A percentile compares a stretch with the other conserved stretches of the same genome.
phyloP scores from a whole-genome alignment of 2,329 filamentous ascomycete species.

The Coniella lustricola region DNA sequence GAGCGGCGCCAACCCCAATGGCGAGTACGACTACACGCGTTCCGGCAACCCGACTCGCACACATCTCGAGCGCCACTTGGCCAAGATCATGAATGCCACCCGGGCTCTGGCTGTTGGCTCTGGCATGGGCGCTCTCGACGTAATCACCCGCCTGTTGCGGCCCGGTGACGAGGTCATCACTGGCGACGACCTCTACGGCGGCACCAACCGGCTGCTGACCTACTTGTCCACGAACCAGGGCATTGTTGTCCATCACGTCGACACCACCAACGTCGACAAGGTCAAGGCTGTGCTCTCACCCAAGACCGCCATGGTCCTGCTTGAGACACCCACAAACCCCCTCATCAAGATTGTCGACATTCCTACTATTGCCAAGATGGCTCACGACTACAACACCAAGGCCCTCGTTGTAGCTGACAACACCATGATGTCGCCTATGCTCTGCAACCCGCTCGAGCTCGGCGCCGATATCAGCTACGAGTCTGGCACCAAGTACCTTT shows the following conservation, averaged over 20 bases:
- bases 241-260: slow-evolving; percentile 92
- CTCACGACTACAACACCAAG: slow-evolving; percentile 70
- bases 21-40: slow-evolving; percentile 96
- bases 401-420: slow-evolving; percentile 92
- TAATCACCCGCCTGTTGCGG: slow-evolving; percentile 83
- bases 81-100: slow-evolving; percentile 97
- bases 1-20: slow-evolving; percentile 67
- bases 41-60: slow-evolving; percentile 95
- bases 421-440: slow-evolving; percentile 95
- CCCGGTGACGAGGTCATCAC: slow-evolving; percentile 97
- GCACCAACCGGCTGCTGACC: slow-evolving; percentile 87
- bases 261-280: slow-evolving; percentile 72
- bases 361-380: slow-evolving; percentile 64
- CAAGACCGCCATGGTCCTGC: slow-evolving; percentile 90
- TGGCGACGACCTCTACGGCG: slow-evolving; percentile 93
- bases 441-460: slow-evolving; percentile 87
- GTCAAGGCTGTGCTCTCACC: slow-evolving; percentile 62
- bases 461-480: slow-evolving; percentile 97
- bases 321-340: slow-evolving; percentile 96
- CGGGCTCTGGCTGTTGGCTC: slow-evolving; percentile 90
- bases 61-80: slow-evolving; percentile 90
- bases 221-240: slow-evolving; percentile 84
- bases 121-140: slow-evolving; percentile 94
- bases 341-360: slow-evolving; percentile 98
- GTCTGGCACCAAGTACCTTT: slow-evolving; percentile 95